These are phyloP conservation scores for Trichophyton equinum DNA, from an alignment of 2,329 filamentous ascomycete genomes.

Conservation along the genomic window DNA sequence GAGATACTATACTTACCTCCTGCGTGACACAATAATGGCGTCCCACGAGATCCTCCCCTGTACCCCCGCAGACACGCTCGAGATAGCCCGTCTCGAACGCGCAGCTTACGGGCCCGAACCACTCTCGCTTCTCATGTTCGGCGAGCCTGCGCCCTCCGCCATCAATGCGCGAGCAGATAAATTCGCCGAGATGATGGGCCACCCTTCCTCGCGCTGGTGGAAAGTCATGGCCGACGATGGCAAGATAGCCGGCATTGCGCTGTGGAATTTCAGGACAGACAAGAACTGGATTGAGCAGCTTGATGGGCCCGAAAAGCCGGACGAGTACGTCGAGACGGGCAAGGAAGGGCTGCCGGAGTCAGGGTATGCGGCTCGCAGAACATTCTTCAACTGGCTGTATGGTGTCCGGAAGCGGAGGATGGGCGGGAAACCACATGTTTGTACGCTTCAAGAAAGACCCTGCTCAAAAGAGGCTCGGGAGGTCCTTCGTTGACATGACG, in stretches of 20 bases:
- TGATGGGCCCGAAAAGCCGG: slow-evolving; percentile 7
- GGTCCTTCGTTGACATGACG: too few species aligned
- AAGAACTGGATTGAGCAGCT: slow-evolving; percentile 5
- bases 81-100: slow-evolving; percentile 32
- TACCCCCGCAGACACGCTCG: slow-evolving; percentile 9
- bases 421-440: slow-evolving; percentile 8
- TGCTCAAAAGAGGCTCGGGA: too few species aligned
- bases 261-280: slow-evolving; percentile 14
- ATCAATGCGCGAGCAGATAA: slow-evolving; percentile 1
- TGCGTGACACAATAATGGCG: background rate
- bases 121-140: slow-evolving; percentile 5
- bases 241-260: slow-evolving; percentile 12
- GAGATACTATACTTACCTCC: background rate
- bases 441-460: slow-evolving; percentile 7
- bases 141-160: background rate
- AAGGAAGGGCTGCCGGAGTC: slow-evolving; percentile 6
- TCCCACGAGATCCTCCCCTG: slow-evolving; percentile 9
- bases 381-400: slow-evolving; percentile 11
- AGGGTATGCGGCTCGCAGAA: slow-evolving; percentile 11
- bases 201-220: background rate
- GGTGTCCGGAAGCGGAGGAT: slow-evolving; percentile 10
- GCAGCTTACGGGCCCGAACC: slow-evolving; percentile 11
- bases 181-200: slow-evolving; percentile 3
- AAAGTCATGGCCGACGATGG: slow-evolving; percentile 11
- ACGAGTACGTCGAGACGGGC: slow-evolving; percentile 8